Conservation (phyloP, 1,139 yeast species). For the Suhomyces yuchorum region DNA sequence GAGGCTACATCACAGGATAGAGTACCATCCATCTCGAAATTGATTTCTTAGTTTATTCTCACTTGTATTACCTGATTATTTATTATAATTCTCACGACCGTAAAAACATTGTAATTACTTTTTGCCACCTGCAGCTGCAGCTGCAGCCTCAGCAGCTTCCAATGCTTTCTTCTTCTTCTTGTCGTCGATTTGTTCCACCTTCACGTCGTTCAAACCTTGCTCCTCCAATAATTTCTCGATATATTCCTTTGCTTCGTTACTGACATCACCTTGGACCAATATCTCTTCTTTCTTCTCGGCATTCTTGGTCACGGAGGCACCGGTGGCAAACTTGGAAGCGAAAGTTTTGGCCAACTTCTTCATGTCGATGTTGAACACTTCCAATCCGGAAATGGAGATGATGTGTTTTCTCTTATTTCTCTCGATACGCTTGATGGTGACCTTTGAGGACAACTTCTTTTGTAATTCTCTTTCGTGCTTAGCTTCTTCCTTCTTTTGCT, state of each 20-base stretch:
- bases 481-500: conserved; percentile 87
- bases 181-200: conserved; percentile 84
- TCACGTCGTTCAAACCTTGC: conserved; percentile 79
- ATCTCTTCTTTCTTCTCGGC: conserved; percentile 92
- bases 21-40: conserved; percentile 35
- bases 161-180: conserved; percentile 69
- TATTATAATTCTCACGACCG: conserved; percentile 9
- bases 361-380: conserved; percentile 84
- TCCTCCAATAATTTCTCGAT: conserved; percentile 72
- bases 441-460: conserved; percentile 77
- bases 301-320: conserved; percentile 90
- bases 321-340: conserved; percentile 95
- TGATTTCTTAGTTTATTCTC: conserved; percentile 24
- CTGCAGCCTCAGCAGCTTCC: conserved; percentile 21
- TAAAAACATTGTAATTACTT: conserved; percentile 1
- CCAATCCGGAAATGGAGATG: conserved; percentile 84
- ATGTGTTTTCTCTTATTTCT: conserved; percentile 89
- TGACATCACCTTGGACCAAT: conserved; percentile 92
- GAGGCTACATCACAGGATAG: conserved; percentile 19
- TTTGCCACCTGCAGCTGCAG: conserved; percentile 9
- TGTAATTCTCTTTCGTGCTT: conserved; percentile 84
- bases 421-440: conserved; percentile 81
- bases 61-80: conserved; percentile 10
- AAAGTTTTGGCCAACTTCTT: conserved; percentile 90
- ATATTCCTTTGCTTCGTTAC: conserved; percentile 85